A percentile compares a stretch with the other conserved stretches of the same genome.
Conservation (phyloP, 2,329 filamentous ascomycete species). For the Zasmidium cellare region DNA sequence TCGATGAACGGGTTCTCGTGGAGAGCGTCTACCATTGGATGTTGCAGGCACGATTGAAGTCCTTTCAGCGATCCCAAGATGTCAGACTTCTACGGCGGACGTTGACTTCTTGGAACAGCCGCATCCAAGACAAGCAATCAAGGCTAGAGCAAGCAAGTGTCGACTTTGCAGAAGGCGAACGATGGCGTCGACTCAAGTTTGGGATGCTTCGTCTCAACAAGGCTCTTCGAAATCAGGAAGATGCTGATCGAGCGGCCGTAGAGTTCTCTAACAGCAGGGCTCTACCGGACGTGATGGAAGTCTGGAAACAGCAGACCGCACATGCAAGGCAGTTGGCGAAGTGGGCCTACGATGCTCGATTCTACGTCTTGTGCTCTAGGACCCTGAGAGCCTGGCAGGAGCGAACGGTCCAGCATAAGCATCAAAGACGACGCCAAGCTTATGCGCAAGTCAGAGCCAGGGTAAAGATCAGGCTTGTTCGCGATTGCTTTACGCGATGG, state of each 20-base stretch:
- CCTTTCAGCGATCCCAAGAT: constrained; percentile 40
- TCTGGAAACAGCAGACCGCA: constrained; percentile 38
- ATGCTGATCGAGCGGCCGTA: constrained; percentile 38
- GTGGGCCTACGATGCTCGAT: constrained; percentile 57
- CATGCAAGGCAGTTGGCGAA: constrained; percentile 50
- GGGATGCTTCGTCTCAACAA: constrained; percentile 32
- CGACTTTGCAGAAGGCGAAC: constrained; percentile 29
- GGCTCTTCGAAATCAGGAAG: constrained; percentile 32
- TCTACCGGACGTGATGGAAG: constrained; percentile 39
- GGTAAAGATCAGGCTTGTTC: constrained; percentile 56
- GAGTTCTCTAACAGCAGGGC: constrained; percentile 44
- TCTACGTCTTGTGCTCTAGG: constrained; percentile 55
- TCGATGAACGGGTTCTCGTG: constrained; percentile 57
- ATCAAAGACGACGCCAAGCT: constrained; percentile 55
- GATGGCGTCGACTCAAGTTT: constrained; percentile 26
- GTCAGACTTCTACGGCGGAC: constrained; percentile 23
- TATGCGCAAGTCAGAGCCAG: constrained; percentile 56
- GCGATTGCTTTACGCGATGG: constrained; percentile 43
- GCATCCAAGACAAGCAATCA: constrained; percentile 12
- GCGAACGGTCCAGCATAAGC: constrained; percentile 51
- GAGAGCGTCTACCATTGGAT: constrained; percentile 63
- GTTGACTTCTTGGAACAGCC: constrained; percentile 19
- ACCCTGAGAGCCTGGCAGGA: constrained; percentile 54
- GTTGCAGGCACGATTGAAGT: constrained; percentile 47
- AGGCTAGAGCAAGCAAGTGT: constrained; percentile 19